phyloP scores from a whole-genome alignment of 345 rosid species.

The Passiflora organensis region DNA sequence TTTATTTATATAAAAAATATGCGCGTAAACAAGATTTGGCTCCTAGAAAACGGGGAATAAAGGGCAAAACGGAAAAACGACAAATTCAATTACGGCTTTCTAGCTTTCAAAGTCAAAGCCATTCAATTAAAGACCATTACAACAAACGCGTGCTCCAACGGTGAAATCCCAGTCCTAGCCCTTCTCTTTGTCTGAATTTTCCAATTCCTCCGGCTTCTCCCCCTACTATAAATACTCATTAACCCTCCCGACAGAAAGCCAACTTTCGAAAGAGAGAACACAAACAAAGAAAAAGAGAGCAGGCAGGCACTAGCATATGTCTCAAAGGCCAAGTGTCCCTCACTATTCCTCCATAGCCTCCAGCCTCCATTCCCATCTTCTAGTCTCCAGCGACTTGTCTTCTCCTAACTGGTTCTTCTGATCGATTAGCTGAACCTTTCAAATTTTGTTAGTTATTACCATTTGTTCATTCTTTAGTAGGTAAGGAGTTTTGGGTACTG shows the following conservation, averaged over 20 bases:
- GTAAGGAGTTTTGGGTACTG: too few species aligned
- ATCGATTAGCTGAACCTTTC: background rate
- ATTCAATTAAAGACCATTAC: too few species aligned
- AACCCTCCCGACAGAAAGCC: background rate
- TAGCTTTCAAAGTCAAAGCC: too few species aligned
- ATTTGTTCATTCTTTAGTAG: background rate
- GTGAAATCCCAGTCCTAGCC: too few species aligned
- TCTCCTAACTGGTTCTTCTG: constrained; percentile 43
- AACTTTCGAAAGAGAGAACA: too few species aligned
- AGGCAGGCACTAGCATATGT: constrained; percentile 42
- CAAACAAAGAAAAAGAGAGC: too few species aligned
- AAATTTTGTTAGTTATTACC: background rate
- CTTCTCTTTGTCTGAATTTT: too few species aligned
- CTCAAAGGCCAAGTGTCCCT: constrained; percentile 67
- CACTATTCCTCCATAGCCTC: constrained; percentile 64
- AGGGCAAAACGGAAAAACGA: too few species aligned
- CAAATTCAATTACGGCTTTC: background rate
- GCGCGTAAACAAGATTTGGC: too few species aligned
- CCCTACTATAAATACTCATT: background rate
- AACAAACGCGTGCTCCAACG: too few species aligned
- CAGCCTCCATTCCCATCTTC: constrained; percentile 60
- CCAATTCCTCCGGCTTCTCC: background rate
- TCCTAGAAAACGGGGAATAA: too few species aligned
- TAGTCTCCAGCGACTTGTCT: constrained; percentile 58
- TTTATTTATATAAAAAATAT: too few species aligned